Conservation (phyloP, 306 rosid genomes). For the Prunus persica region Prunus_persica_NCBIv2 NC_034009.1:29218001-29218500, state of each 20-base stretch:
- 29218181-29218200: too few species aligned
- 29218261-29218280: conserved; percentile 37
- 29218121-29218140: background rate
- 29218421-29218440: background rate
- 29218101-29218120: background rate
- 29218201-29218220: too few species aligned
- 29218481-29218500: conserved; percentile 92
- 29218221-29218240: too few species aligned
- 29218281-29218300: conserved; percentile 73
- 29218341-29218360: conserved; percentile 94
- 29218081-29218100: background rate
- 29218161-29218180: too few species aligned
- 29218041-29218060: conserved; percentile 46
- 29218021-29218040: conserved; percentile 75
- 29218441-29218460: conserved; percentile 68
- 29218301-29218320: conserved; percentile 96
- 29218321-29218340: conserved; percentile 94
- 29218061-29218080: background rate
- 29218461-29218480: conserved; percentile 98
- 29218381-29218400: background rate
- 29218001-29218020: conserved; percentile 78
- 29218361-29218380: conserved; percentile 41
- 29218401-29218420: background rate
- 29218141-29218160: accelerated
- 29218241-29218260: too few species aligned